phyloP scores from a whole-genome alignment of 2,329 filamentous ascomycete genomes.

The Nigrograna mackinnonii region DNA sequence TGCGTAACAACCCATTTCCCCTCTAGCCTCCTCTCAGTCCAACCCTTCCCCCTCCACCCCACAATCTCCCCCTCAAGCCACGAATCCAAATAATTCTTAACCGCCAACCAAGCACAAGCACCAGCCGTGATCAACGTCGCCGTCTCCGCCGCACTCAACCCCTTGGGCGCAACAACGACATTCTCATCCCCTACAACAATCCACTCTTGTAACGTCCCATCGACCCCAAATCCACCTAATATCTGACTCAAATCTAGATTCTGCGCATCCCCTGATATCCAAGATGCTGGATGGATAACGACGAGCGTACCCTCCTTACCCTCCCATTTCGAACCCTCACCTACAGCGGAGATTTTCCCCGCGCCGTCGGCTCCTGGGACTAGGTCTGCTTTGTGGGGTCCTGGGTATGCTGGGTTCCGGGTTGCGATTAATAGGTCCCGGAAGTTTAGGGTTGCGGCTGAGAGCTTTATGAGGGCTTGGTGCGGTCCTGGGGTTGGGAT shows the following conservation, averaged over 20 bases:
- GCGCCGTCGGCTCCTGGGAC: conserved; percentile 23
- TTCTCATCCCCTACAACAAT: conserved; percentile 45
- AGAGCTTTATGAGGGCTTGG: conserved; percentile 9
- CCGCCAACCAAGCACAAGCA: conserved; percentile 53
- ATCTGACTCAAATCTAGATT: conserved; percentile 5
- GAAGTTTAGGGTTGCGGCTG: conserved; percentile 11
- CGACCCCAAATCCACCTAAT: conserved; percentile 6
- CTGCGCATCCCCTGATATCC: conserved; percentile 16
- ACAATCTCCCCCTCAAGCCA: conserved; percentile 8
- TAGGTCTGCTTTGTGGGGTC: conserved; percentile 10
- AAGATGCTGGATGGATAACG: conserved; percentile 10
- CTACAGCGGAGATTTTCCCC: conserved; percentile 13
- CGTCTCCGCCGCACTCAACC: conserved; percentile 40
- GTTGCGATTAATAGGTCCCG: conserved; percentile 9
- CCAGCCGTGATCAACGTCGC: conserved; percentile 49
- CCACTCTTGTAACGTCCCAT: conserved; percentile 49
- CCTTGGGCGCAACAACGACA: conserved; percentile 43
- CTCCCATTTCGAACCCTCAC: conserved; percentile 7
- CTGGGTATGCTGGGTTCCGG: conserved; percentile 4
- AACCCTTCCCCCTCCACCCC: conserved; percentile 4
- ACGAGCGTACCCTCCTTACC: conserved; percentile 10
- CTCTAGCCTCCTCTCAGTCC: conserved; percentile 11
- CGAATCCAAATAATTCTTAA: conserved; percentile 33
- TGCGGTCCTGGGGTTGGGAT: conserved; percentile 8
- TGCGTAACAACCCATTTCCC: conserved; percentile 59